phyloP scores from a whole-genome alignment of 2,329 filamentous ascomycete genomes.

The Monascus ruber region DNA sequence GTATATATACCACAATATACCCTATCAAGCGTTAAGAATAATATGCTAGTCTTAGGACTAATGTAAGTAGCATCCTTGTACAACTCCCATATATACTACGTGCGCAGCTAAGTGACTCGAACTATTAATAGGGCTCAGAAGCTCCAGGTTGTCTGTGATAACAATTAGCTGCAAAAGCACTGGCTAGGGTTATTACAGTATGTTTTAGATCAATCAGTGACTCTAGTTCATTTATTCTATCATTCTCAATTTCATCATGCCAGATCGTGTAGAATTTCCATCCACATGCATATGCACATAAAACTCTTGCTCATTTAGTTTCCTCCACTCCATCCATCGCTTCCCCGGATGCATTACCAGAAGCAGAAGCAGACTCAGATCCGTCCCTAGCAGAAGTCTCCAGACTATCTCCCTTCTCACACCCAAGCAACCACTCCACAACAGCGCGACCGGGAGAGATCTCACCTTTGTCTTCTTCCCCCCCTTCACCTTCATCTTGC shows the following conservation, averaged over 20 bases:
- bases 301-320: neutral
- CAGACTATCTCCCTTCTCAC: slow-evolving; percentile 24
- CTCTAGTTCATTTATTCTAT: too few relatives aligned
- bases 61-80: too few relatives aligned
- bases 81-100: too few relatives aligned
- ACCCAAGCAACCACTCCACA: slow-evolving; percentile 31
- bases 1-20: too few relatives aligned
- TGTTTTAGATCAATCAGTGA: too few relatives aligned
- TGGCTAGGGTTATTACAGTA: too few relatives aligned
- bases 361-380: neutral
- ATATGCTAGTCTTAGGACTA: too few relatives aligned
- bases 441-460: slow-evolving; percentile 29
- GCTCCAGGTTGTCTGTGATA: too few relatives aligned
- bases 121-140: too few relatives aligned
- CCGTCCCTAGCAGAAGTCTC: slow-evolving; percentile 16
- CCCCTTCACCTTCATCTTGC: slow-evolving; percentile 6
- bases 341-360: neutral
- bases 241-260: neutral
- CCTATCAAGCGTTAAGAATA: too few relatives aligned
- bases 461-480: slow-evolving; percentile 7
- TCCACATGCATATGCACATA: neutral
- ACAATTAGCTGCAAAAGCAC: too few relatives aligned
- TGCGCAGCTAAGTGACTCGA: too few relatives aligned
- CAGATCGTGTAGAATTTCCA: slow-evolving; percentile 4
- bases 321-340: neutral